Conservation (phyloP, 164 flowering plant genomes). For the Macadamia tetraphylla region DNA sequence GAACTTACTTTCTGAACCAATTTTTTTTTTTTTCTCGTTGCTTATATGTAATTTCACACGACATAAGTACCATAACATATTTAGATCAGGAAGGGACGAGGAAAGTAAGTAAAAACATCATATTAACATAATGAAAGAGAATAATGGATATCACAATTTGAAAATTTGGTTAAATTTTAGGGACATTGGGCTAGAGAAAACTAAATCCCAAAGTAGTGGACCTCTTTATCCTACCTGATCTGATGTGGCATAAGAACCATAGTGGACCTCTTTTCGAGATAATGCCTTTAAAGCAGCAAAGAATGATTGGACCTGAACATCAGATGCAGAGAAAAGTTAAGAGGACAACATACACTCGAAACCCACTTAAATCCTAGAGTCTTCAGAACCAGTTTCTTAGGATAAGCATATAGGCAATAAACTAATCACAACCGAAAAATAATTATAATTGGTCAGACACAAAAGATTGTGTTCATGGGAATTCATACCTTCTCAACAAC, state of each 20-base stretch:
- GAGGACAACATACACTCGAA: background rate
- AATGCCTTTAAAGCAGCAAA: slow-evolving; percentile 79
- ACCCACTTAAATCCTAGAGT: background rate
- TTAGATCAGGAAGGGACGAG: no score
- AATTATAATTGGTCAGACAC: no score
- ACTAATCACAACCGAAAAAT: background rate
- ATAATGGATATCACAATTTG: no score
- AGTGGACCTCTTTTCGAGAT: slow-evolving; percentile 90
- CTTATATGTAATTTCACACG: no score
- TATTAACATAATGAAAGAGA: no score
- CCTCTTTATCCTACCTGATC: slow-evolving; percentile 60
- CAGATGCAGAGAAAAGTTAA: background rate
- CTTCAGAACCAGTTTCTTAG: background rate
- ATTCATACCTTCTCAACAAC: slow-evolving; percentile 85
- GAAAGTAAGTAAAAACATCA: no score
- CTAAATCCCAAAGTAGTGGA: no score
- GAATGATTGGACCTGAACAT: slow-evolving; percentile 76
- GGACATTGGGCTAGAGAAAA: no score
- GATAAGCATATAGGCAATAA: background rate
- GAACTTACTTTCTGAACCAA: no score
- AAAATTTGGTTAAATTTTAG: no score
- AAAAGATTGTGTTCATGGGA: background rate
- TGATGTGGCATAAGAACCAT: slow-evolving; percentile 90
- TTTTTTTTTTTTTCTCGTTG: no score
- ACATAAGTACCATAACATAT: no score